These are phyloP conservation scores for Asclepias syriaca DNA, from an alignment of 257 asterid genomes.

Conservation along the genomic window DNA sequence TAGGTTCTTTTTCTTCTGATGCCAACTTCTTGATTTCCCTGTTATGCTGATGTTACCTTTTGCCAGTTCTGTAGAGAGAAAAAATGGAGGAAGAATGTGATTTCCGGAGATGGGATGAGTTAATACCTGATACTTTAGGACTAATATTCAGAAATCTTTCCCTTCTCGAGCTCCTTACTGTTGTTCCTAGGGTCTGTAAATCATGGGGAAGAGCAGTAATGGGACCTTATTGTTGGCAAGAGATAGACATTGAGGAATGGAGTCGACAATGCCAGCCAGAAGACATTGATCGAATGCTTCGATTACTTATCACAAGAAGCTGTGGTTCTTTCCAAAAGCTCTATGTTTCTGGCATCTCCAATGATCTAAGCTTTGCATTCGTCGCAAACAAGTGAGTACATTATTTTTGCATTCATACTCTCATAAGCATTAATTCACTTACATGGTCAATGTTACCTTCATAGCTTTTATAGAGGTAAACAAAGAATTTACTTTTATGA, in stretches of 20 bases:
- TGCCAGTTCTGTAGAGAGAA: background rate
- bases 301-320: constrained; percentile 55
- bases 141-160: constrained; percentile 71
- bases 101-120: constrained; percentile 62
- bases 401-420: background rate
- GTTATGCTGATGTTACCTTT: background rate
- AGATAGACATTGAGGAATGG: constrained; percentile 90
- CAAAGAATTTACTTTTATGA: too few relatives aligned
- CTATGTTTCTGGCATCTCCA: constrained; percentile 49
- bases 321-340: constrained; percentile 63
- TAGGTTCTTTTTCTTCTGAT: background rate
- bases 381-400: constrained; percentile 65
- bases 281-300: constrained; percentile 55
- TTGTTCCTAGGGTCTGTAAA: constrained; percentile 78
- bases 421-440: background rate
- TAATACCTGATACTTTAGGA: constrained; percentile 84
- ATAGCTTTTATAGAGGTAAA: too few relatives aligned
- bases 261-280: constrained; percentile 45
- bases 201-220: constrained; percentile 70
- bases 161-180: constrained; percentile 55
- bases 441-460: too few relatives aligned
- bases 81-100: constrained; percentile 50
- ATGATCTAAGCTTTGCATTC: constrained; percentile 46
- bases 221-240: constrained; percentile 92
- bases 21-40: constrained; percentile 2